Conservation (phyloP, 1,284 basidiomycete genomes). For the Spongispora temasekensis region DNA sequence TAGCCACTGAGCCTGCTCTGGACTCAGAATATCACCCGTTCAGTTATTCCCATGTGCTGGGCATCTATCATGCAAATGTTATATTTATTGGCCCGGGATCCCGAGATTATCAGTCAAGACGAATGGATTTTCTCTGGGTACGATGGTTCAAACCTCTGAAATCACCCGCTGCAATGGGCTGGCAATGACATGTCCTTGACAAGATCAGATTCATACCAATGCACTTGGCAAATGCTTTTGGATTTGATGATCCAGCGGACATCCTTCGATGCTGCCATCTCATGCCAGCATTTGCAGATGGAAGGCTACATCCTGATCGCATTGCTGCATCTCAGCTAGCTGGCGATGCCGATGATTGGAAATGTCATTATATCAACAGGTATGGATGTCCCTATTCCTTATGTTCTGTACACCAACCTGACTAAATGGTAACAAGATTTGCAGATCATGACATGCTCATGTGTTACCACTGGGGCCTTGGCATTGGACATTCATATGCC, state of each 20-base stretch:
- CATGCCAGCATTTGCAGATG: not conserved
- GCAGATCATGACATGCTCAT: not conserved
- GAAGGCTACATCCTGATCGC: not conserved
- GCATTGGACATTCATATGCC: not conserved
- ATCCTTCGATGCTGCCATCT: not conserved
- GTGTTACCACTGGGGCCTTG: not conserved
- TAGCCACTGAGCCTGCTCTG: not conserved
- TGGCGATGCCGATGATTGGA: not conserved
- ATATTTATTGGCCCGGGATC: not conserved
- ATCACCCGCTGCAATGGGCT: not conserved
- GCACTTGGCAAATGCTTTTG: not conserved
- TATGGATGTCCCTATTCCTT: not conserved
- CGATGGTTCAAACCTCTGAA: not conserved
- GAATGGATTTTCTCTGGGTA: not conserved
- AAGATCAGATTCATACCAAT: not conserved
- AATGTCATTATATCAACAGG: not conserved
- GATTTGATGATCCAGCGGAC: not conserved
- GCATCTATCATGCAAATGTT: not conserved
- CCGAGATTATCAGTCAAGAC: not conserved
- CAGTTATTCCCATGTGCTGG: not conserved
- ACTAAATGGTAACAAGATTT: not conserved
- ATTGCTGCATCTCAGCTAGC: not conserved
- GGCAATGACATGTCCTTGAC: not conserved
- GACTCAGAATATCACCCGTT: not conserved
- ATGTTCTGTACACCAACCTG: not conserved